These are phyloP conservation scores for Linnemannia exigua DNA, from an alignment of 192 early-diverging fungal genomes.

Conservation along the genomic window DNA sequence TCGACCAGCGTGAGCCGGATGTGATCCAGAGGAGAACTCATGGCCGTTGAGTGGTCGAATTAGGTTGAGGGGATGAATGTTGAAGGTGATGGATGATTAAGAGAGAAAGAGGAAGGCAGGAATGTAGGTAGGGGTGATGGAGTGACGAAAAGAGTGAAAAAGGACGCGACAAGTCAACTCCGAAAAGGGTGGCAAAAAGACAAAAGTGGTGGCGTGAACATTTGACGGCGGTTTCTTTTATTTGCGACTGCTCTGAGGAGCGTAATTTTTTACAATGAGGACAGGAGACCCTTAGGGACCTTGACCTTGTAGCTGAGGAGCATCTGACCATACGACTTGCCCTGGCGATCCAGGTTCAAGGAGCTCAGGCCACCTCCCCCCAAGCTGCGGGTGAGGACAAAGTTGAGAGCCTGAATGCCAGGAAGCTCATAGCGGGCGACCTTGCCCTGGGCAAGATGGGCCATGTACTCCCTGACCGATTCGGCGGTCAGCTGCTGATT, in stretches of 20 bases:
- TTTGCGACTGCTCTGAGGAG: not conserved
- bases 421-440: conserved; percentile 74
- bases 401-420: conserved; percentile 70
- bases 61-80: not conserved
- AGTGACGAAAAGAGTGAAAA: not conserved
- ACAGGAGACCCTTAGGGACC: conserved; percentile 59
- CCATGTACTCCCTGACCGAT: conserved; percentile 66
- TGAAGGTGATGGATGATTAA: not conserved
- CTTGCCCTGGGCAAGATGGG: conserved; percentile 70
- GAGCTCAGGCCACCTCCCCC: conserved; percentile 76
- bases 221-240: not conserved
- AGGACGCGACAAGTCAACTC: not conserved
- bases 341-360: conserved; percentile 72
- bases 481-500: conserved; percentile 67
- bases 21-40: conserved; percentile 47
- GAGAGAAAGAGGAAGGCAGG: not conserved
- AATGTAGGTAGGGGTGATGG: too few relatives aligned
- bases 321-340: conserved; percentile 78
- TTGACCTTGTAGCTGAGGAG: conserved; percentile 67
- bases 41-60: conserved; percentile 1
- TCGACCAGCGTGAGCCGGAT: conserved; percentile 53
- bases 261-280: conserved; percentile 40
- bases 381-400: conserved; percentile 72
- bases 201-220: not conserved
- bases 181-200: not conserved